Conservation (phyloP, 2,329 filamentous ascomycete genomes). For the Aureobasidium mangrovei region DNA sequence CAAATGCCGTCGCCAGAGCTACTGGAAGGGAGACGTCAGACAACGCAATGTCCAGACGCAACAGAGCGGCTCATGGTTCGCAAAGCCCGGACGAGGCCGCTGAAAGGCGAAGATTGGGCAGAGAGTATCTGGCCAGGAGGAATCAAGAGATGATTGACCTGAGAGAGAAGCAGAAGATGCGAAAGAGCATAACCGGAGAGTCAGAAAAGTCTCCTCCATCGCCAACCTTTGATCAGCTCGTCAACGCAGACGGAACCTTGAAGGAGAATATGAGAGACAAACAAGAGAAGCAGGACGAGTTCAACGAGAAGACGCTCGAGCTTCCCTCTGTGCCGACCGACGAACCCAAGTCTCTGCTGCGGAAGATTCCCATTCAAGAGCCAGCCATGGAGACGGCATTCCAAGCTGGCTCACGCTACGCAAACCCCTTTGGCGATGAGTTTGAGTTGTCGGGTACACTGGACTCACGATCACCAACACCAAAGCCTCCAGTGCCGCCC, state of each 20-base stretch:
- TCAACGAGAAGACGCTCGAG: constrained; percentile 9
- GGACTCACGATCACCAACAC: constrained; percentile 23
- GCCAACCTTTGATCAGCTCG: constrained; percentile 32
- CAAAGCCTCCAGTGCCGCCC: constrained; percentile 38
- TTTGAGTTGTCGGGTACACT: constrained; percentile 23
- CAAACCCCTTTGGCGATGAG: constrained; percentile 40
- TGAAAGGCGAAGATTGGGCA: constrained; percentile 26
- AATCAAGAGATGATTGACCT: constrained; percentile 29
- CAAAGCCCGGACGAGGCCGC: constrained; percentile 20
- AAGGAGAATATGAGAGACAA: constrained; percentile 15
- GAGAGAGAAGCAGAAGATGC: constrained; percentile 21
- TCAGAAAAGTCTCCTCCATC: constrained; percentile 12
- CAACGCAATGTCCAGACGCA: constrained; percentile 3
- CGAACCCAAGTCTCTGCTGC: constrained; percentile 4
- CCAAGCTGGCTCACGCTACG: constrained; percentile 31
- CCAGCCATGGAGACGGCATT: constrained; percentile 23
- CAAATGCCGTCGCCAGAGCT: constrained; percentile 26
- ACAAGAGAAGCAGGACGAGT: not conserved
- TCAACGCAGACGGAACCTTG: constrained; percentile 33
- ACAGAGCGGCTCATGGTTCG: not conserved
- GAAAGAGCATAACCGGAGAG: not conserved
- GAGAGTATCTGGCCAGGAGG: constrained; percentile 28
- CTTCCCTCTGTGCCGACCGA: constrained; percentile 15
- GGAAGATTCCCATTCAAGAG: not conserved
- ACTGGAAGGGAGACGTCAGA: constrained; percentile 22